Evolutionary conservation across 805 yeast genomes (phyloP), one percentile per base, ranked within the genome.

Genomic region (Zygosaccharomyces kombuchaensis): DNA sequence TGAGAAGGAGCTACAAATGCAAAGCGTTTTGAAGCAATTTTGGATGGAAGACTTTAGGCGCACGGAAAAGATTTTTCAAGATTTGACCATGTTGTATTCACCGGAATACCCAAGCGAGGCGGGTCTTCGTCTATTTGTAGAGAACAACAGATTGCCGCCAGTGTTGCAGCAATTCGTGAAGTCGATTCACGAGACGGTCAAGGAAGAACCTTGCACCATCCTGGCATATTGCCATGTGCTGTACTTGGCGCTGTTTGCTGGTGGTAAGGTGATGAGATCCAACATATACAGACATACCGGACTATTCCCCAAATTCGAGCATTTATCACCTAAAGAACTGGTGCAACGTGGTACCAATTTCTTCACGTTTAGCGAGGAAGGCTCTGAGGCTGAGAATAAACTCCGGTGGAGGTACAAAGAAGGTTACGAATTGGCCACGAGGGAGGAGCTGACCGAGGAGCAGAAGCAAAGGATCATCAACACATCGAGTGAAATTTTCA

Each of bases 241-340:
- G 79, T 87, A 87, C 66, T 68, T 87, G 59, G 95, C 93, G 0
- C 73, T 87, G 41, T 87, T 87, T 69, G 95, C 95, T 1, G 96
- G 96, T 41, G 95, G 95, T 13, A 73, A 81, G 51, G 72, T 87
- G 27, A 74, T 87, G 78, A 70, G 82, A 48, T 80, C 89, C 0
- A 76, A 81, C 13, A 66, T 87, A 23, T 71, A 81, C 41, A 78
- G 75, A 57, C 82, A 88, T 19, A 68, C 82, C 5, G 87, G 89
- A 2, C 65, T 86, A 45, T 84, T 85, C 73, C 95, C 95, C 8
- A 81, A 82, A 54, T 77, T 82, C 38, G 77, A 77, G 44, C 87
- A 87, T 22, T 71, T 79, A 54, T 63, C 77, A n/a, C 80, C 78
- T 43, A 82, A 76, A 40, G 87, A 85, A 44, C 74, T 84, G 39